Evolutionary conservation across 495 filamentous ascomycete genomes (phyloP), one percentile per base, ranked within the genome.

Genomic region (Lasiosphaeria hispida): DNA sequence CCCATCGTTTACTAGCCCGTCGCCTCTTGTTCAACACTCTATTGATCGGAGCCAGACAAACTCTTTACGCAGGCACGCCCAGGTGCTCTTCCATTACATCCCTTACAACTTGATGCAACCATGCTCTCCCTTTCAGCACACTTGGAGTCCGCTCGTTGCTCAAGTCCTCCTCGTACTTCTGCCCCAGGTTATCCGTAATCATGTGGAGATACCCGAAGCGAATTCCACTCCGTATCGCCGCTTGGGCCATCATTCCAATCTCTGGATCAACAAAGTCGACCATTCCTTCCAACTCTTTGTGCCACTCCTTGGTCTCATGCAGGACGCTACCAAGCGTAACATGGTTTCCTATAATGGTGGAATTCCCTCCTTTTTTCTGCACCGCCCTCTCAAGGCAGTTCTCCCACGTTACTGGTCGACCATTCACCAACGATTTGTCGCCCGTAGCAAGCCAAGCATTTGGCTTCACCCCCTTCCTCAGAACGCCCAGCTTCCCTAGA

Each of bases 261-360:
- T 50, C 55, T 10, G 55, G 55, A 18, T 57, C 55, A 14, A 57
- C 45, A 50, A 57, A 57, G 45, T 57, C 55, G 19, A 48, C 53
- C 30, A 33, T 14, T 5, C 17, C 34, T 7, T 35, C 33, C 30
- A 56, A 41, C 41, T 38, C 11, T 8, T 35, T 36, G 9, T 42
- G 37, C 55, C 55, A 57, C 3, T 48, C n/a, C 45, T 43, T 57
- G 8, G 55, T 57, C 45, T 57, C 55, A 37, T 57, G 55, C 35
- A 57, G 45, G 4, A 57, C 55, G 39, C 51, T 54, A 0, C 51
- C 51, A 4, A 44, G 51, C 3, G 51, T 54, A 4, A 54, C 51
- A n/a, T 54, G 39, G 18, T n/a, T 15, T 9, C 51, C 51, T 10
- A 14, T 10, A 10, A 54, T 44, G 38, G 11, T 23, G 36, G n/a